Evolutionary conservation across 192 early-diverging fungal genomes (phyloP), one percentile per base, ranked within the genome.

Genomic region (Phlyctochytrium bullatum): DNA sequence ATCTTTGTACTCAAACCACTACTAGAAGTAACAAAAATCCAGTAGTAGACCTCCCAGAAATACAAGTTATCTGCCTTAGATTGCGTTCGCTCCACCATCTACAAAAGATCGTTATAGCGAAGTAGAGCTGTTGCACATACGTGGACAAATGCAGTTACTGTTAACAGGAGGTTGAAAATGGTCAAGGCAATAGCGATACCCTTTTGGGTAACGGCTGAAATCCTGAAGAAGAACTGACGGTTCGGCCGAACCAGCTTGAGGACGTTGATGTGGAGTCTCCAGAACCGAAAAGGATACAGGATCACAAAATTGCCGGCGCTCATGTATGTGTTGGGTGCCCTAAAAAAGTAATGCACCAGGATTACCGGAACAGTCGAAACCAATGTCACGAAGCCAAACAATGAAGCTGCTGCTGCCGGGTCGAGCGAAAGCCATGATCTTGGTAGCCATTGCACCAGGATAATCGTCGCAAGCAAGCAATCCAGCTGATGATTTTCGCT

Each of bases 101-200:
- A 20, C 40, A 20, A 20, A 6, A 47, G 20, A 47, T 6, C 6
- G 40, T 47, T 6, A 47, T 6, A 14, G 54, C 54, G 12, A 57
- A 57, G 6, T 6, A 57, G 88, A 76, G 69, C 84, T 79, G n/a
- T n/a, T n/a, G n/a, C n/a, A n/a, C n/a, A n/a, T 12, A 85, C 73
- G 40, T 91, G 90, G 12, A 89, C 86, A 60, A 85, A 85, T 30
- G 87, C 89, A 0, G 89, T 83, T 54, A 91, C 88, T 1, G 87
- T 88, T 53, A 90, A 69, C 36, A 91, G 77, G 0, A 88, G 89
- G 40, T 85, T 84, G 32, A 90, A 81, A 57, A 91, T 89, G 0
- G 87, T 79, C 0, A 85, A 76, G 32, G 78, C 78, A 24, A 87
- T 71, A 2, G 81, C 77, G 47, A 87, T 54, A 24, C 77, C 85